These are phyloP conservation scores for Grosmannia huntii DNA, from an alignment of 2,329 filamentous ascomycete species.

Conservation along the genomic window DNA sequence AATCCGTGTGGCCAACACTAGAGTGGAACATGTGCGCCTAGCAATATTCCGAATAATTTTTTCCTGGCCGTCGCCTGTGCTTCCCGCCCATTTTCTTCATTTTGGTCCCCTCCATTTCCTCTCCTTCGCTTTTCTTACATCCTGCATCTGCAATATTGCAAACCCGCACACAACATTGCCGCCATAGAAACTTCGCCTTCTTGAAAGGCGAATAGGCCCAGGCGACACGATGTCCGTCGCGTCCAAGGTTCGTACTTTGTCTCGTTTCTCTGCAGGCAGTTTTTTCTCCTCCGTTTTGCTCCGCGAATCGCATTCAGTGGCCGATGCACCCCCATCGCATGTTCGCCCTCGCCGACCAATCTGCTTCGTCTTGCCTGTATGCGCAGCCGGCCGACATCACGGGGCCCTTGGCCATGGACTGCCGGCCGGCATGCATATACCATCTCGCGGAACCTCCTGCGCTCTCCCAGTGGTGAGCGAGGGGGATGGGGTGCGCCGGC, in stretches of 20 bases:
- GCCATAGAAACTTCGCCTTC: slow-evolving; percentile 26
- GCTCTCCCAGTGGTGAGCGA: neutral
- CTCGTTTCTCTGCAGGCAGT: neutral
- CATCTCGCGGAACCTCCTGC: neutral
- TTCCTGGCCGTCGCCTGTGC: slow-evolving; percentile 5
- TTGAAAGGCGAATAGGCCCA: slow-evolving; percentile 36
- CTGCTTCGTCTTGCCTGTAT: neutral
- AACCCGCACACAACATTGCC: slow-evolving; percentile 8
- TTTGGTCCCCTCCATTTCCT: slow-evolving; percentile 11
- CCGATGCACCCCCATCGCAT: neutral
- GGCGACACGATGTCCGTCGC: slow-evolving; percentile 50
- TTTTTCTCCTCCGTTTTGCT: neutral
- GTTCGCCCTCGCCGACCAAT: neutral
- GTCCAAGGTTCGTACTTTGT: slow-evolving; percentile 37
- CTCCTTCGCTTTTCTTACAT: neutral
- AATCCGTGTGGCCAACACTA: neutral
- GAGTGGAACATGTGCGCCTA: slow-evolving; percentile 6
- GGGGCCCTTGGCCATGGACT: neutral
- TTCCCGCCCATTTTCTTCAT: slow-evolving; percentile 8
- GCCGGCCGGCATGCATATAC: neutral
- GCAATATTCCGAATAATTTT: slow-evolving; percentile 7
- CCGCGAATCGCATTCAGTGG: slow-evolving; percentile 3
- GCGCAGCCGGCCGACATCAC: neutral
- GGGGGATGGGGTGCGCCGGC: neutral
- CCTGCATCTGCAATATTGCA: slow-evolving; percentile 2